Conservation (phyloP, 139 green algal species). For the Auxenochlorella pyrenoidosa region DNA sequence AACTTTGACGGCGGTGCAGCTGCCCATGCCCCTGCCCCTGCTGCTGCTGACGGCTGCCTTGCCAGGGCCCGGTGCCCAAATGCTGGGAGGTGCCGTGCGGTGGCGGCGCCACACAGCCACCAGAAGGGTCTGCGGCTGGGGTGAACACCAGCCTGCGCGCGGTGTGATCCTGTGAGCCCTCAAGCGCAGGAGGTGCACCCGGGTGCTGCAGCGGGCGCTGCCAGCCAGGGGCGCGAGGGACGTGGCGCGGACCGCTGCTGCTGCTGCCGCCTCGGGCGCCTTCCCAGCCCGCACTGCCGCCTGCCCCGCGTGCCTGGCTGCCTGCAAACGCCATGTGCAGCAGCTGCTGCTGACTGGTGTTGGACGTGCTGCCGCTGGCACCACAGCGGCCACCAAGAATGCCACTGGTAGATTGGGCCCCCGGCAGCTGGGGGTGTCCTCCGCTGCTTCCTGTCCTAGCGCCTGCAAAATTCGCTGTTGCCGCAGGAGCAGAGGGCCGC, state of each 20-base stretch:
- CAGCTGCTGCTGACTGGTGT: neutral
- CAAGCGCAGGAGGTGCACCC: too few species aligned
- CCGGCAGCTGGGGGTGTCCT: neutral
- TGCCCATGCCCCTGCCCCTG: too few species aligned
- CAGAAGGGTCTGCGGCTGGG: neutral
- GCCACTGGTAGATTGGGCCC: neutral
- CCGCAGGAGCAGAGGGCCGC: neutral
- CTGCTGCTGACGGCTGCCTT: neutral
- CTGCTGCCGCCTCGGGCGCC: neutral
- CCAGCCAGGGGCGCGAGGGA: too few species aligned
- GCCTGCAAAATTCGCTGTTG: neutral
- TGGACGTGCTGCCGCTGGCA: neutral
- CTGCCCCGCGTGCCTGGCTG: neutral
- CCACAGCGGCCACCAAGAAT: neutral
- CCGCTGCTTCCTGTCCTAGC: too few species aligned
- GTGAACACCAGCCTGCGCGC: conserved; percentile 14
- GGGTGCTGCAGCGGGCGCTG: too few species aligned
- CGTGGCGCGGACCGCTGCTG: neutral
- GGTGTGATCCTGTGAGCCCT: neutral
- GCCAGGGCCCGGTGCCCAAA: neutral
- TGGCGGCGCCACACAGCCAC: too few species aligned
- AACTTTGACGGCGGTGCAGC: neutral
- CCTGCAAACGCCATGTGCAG: neutral
- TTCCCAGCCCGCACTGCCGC: too few species aligned
- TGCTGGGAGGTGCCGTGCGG: neutral